Conservation (phyloP, 2,329 filamentous ascomycete species). For the Aspergillus oerlinghausenensis region DNA sequence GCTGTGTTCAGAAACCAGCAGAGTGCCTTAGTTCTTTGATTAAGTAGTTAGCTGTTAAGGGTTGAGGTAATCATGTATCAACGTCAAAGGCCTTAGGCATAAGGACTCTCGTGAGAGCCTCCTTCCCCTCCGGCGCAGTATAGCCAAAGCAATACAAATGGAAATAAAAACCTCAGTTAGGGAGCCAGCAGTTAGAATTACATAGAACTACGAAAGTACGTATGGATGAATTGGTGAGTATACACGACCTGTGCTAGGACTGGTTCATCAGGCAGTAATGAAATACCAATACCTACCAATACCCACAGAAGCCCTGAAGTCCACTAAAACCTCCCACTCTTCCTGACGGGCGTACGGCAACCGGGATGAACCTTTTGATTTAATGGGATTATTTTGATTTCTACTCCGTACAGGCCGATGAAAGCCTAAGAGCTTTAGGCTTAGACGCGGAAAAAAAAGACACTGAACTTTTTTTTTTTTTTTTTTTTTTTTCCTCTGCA, state of each 20-base stretch:
- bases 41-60: no score
- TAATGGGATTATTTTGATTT: background rate
- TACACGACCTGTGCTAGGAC: background rate
- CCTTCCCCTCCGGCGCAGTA: background rate
- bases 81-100: background rate
- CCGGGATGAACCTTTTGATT: conserved; percentile 9
- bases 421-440: conserved; percentile 11
- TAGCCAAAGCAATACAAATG: background rate
- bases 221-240: conserved; percentile 2
- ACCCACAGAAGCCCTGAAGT: conserved; percentile 25
- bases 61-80: background rate
- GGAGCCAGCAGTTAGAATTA: background rate
- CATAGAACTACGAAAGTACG: conserved; percentile 1
- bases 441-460: conserved; percentile 9
- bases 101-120: background rate
- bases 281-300: conserved; percentile 13
- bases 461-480: conserved; percentile 5
- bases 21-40: no score
- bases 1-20: background rate
- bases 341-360: conserved; percentile 16
- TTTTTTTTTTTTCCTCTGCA: conserved; percentile 1
- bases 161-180: background rate
- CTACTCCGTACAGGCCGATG: background rate
- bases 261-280: conserved; percentile 10
- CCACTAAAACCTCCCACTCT: conserved; percentile 10